Conservation (phyloP, 2,329 filamentous ascomycete genomes). For the Pestalotiopsis sp. region DNA sequence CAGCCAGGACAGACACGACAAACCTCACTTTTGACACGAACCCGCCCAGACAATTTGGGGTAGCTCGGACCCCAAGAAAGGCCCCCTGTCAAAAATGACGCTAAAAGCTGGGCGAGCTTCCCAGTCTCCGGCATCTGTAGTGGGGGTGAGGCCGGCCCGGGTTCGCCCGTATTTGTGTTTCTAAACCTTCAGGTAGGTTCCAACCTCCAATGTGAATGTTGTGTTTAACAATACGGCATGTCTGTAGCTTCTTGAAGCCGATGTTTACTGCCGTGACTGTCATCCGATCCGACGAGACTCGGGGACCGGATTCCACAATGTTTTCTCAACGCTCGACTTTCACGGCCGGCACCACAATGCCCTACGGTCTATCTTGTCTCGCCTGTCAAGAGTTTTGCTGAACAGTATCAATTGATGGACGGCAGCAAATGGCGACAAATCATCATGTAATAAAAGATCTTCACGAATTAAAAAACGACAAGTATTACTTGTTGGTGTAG, state of each 20-base stretch:
- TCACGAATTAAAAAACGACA: too few species aligned
- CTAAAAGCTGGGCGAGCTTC: neutral
- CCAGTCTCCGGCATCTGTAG: neutral
- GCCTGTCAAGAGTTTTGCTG: too few species aligned
- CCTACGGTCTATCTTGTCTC: too few species aligned
- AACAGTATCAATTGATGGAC: too few species aligned
- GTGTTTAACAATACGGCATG: neutral
- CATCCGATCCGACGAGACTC: neutral
- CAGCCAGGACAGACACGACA: neutral
- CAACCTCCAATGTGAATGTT: neutral
- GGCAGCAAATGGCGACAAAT: too few species aligned
- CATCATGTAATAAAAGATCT: too few species aligned
- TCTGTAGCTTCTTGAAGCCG: neutral
- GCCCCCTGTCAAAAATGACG: neutral
- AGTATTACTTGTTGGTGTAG: too few species aligned
- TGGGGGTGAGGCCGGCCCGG: neutral
- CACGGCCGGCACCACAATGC: too few species aligned
- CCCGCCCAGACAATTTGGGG: neutral
- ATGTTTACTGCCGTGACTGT: neutral
- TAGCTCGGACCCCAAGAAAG: neutral
- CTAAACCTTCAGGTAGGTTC: neutral
- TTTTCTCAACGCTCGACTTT: neutral
- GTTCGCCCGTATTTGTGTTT: neutral
- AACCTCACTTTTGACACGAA: neutral
- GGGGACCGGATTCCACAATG: neutral